Percentiles rank a stretch among this genome's conserved stretches.
Evolutionary conservation across 345 rosid genomes (phyloP).

Genomic region (Gossypium mustelinum): DNA sequence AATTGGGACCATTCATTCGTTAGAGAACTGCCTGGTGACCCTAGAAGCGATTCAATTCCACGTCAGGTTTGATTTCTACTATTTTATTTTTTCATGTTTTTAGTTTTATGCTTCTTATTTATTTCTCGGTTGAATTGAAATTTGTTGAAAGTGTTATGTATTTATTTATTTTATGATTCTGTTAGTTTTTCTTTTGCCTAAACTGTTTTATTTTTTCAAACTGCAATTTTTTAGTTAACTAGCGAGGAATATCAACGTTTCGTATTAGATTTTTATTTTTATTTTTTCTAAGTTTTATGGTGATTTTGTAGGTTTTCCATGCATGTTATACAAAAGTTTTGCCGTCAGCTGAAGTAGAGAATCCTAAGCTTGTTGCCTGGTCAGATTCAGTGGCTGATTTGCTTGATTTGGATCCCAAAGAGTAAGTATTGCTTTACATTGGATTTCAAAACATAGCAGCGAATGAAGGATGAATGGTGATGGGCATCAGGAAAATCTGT

Average conservation of each 20-base stretch:
- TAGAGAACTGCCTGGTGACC: constrained; percentile 80
- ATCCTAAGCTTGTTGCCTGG: constrained; percentile 95
- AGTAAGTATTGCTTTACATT: constrained; percentile 49
- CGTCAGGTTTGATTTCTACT: constrained; percentile 59
- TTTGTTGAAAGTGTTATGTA: neutral
- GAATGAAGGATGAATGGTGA: neutral
- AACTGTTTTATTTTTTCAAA: neutral
- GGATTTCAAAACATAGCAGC: neutral
- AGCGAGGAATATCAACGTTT: neutral
- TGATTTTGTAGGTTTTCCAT: constrained; percentile 59
- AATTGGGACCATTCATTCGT: constrained; percentile 92
- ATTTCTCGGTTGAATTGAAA: neutral
- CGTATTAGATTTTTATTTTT: neutral
- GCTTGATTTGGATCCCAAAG: constrained; percentile 81
- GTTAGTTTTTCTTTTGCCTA: neutral
- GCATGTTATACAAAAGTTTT: constrained; percentile 85
- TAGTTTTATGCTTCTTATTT: neutral
- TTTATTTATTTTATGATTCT: neutral
- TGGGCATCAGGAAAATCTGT: neutral
- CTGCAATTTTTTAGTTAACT: neutral
- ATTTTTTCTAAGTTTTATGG: neutral
- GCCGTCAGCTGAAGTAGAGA: constrained; percentile 80
- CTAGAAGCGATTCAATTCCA: constrained; percentile 53
- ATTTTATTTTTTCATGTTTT: neutral
- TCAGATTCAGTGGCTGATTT: constrained; percentile 76